Evolutionary conservation across 139 green algal genomes (phyloP), one percentile per base, ranked within the genome.

Genomic region (Astrephomene gubernaculifera): DNA sequence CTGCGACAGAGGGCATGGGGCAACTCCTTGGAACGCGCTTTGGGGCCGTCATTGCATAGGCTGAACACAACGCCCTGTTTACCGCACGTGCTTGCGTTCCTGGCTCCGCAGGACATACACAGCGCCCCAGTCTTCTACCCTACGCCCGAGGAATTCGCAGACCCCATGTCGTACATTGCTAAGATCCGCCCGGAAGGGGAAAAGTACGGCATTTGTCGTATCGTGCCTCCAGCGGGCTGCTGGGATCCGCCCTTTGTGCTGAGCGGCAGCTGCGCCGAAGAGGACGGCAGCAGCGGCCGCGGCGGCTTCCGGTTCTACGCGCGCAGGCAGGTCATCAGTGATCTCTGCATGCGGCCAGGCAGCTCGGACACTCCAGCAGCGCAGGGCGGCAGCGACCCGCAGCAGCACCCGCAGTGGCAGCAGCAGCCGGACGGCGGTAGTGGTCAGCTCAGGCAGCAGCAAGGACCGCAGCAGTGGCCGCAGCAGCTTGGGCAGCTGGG

Each of bases 151-250:
- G 90, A 98, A 83, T 98, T 97, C 64, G 0, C 71, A 8, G 91
- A 98, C 83, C 96, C 96, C 9, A 72, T 98, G 9, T 86, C 87
- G 10, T 98, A 96, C 91, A 96, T 99, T 33, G 19, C 67, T 0
- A 91, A 71, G 24, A 96, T 98, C 19, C 86, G 86, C 29, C 45
- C 79, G 0, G 76, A 94, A 44, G 96, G 92, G 0, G 87, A 91
- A 43, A 86, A 88, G 70, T 96, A 90, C 52, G 96, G 97, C 27
- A 94, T 99, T 57, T 96, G 93, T 14, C 90, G 91, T 65, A 98
- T 99, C 70, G 92, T 98, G 24, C 97, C 97, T 10, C 97, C 97
- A 1, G 63, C 89, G 2, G 89, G 87, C 43, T 74, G 43, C n/a
- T 97, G 92, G 93, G 43, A 88, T 31, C 91, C 81, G 54, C 90